Conservation (phyloP, 345 rosid species). For the Anastatica hierochuntica region DNA sequence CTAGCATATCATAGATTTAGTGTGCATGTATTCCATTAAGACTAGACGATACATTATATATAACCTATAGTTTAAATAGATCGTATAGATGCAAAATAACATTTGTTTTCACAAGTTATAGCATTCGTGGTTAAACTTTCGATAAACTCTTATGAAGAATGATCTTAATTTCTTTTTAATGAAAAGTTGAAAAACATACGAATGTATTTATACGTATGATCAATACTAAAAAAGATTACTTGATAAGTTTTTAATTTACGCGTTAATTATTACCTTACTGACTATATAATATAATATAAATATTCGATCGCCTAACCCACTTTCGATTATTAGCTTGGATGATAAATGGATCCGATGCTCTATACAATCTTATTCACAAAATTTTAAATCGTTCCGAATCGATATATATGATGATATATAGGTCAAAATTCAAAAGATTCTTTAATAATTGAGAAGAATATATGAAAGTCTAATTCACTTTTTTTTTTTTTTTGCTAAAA, state of each 20-base stretch:
- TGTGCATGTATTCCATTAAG: background rate
- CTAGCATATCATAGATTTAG: background rate
- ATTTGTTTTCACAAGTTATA: no score
- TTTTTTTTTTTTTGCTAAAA: no score
- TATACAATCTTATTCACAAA: background rate
- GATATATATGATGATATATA: background rate
- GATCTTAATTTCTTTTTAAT: no score
- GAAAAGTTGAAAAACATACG: no score
- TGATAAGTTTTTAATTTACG: background rate
- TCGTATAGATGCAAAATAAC: no score
- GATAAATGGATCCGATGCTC: slow-evolving; percentile 15
- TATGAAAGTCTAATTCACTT: slow-evolving; percentile 2
- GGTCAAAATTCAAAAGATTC: slow-evolving; percentile 1
- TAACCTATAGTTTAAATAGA: background rate
- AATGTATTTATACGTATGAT: no score
- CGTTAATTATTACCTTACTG: background rate
- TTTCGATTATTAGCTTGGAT: slow-evolving; percentile 12
- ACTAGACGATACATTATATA: background rate
- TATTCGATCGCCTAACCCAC: slow-evolving; percentile 25
- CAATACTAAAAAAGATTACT: no score
- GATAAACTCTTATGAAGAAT: no score
- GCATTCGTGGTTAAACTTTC: no score
- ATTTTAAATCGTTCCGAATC: background rate
- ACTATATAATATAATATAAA: background rate
- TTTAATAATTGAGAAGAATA: background rate